These are phyloP conservation scores for Cucumis cinereus DNA, from an alignment of 306 rosid species.

Conservation along the genomic window DNA sequence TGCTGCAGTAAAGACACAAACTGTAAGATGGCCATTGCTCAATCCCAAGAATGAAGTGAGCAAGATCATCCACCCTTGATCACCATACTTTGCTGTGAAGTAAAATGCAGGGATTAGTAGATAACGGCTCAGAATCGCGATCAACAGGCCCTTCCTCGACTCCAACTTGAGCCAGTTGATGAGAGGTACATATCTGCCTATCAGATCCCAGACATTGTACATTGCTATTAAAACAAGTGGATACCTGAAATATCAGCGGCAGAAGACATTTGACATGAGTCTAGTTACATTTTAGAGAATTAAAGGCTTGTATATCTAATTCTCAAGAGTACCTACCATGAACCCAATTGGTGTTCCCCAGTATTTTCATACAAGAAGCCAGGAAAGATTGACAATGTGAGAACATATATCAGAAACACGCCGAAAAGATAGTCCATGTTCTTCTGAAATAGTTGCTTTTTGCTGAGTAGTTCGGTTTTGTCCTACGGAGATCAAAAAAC, in stretches of 20 bases:
- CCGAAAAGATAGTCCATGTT: slow-evolving; percentile 50
- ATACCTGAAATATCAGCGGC: slow-evolving; percentile 39
- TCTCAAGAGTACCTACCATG: slow-evolving; percentile 32
- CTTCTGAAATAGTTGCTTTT: slow-evolving; percentile 30
- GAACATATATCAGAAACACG: slow-evolving; percentile 40
- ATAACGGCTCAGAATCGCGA: slow-evolving; percentile 31
- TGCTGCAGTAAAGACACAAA: slow-evolving; percentile 61
- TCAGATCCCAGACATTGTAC: slow-evolving; percentile 48
- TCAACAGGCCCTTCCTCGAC: slow-evolving; percentile 48
- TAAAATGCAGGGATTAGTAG: slow-evolving; percentile 67
- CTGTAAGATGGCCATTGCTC: slow-evolving; percentile 71
- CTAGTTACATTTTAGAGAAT: neutral
- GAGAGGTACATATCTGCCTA: slow-evolving; percentile 59
- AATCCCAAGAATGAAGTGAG: slow-evolving; percentile 58
- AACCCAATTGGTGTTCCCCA: slow-evolving; percentile 59
- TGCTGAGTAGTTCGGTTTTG: slow-evolving; percentile 35
- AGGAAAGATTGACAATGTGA: slow-evolving; percentile 71
- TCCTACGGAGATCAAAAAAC: slow-evolving; percentile 21
- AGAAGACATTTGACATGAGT: neutral
- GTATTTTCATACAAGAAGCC: slow-evolving; percentile 85
- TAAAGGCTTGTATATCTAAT: neutral
- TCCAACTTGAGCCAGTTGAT: slow-evolving; percentile 43
- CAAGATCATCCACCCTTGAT: slow-evolving; percentile 76
- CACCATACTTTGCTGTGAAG: slow-evolving; percentile 72
- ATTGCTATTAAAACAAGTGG: slow-evolving; percentile 52